A percentile compares a stretch with the other conserved stretches of the same genome.
Evolutionary conservation across 345 rosid genomes (phyloP).

Genomic region (Gossypium bickii): DNA sequence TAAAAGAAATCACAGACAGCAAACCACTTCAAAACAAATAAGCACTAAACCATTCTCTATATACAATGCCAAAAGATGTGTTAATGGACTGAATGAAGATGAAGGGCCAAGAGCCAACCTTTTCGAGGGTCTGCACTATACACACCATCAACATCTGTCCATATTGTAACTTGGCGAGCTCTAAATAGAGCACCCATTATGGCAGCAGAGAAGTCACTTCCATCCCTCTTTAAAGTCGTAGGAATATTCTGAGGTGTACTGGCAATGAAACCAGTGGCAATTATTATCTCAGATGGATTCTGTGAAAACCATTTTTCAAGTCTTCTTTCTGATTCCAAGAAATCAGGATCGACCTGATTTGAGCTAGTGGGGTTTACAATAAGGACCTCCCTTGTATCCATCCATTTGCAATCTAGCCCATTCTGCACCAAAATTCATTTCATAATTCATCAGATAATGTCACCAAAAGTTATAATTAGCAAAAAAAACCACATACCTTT

Average conservation of each 20-base stretch:
- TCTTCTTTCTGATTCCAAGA: constrained; percentile 61
- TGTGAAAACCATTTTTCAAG: constrained; percentile 78
- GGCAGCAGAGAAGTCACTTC: constrained; percentile 99
- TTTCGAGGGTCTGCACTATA: constrained; percentile 98
- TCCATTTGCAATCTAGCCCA: constrained; percentile 80
- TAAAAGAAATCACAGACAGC: neutral
- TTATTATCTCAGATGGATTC: constrained; percentile 54
- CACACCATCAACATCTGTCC: constrained; percentile 99
- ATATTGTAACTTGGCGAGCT: constrained; percentile 85
- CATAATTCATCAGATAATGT: constrained; percentile 6
- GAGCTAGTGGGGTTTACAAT: constrained; percentile 85
- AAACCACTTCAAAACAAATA: neutral
- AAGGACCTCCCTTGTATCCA: constrained; percentile 97
- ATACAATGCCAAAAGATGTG: neutral
- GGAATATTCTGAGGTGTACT: constrained; percentile 94
- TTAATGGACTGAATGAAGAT: neutral
- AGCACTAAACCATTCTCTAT: neutral
- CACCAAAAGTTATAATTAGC: neutral
- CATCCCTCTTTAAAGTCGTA: constrained; percentile 96
- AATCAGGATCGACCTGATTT: constrained; percentile 96
- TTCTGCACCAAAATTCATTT: constrained; percentile 39
- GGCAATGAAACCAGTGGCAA: constrained; percentile 98
- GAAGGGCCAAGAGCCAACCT: constrained; percentile 43
- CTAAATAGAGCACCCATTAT: constrained; percentile 84
- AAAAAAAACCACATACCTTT: constrained; percentile 46